A percentile compares a stretch with the other conserved stretches of the same genome.
These are phyloP conservation scores for Herpotrichia juniperi DNA, from an alignment of 2,329 filamentous ascomycete genomes.

Conservation along the genomic window DNA sequence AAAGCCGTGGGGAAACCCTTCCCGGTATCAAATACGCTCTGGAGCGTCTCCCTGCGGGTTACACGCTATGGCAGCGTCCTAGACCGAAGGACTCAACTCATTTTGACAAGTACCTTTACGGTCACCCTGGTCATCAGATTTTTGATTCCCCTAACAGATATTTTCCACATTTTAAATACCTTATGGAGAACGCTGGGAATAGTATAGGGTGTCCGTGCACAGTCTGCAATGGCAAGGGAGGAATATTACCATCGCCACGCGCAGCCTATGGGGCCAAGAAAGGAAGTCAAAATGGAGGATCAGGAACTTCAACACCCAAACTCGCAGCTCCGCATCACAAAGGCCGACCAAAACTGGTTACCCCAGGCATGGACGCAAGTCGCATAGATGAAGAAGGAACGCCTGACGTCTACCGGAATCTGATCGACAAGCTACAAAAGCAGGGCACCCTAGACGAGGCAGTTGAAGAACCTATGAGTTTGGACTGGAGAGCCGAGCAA, in stretches of 20 bases:
- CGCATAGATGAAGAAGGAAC: conserved; percentile 59
- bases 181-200: conserved; percentile 57
- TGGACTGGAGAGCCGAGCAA: conserved; percentile 63
- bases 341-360: conserved; percentile 25
- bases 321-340: conserved; percentile 3
- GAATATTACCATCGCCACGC: conserved; percentile 18
- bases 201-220: conserved; percentile 57
- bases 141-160: conserved; percentile 63
- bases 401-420: conserved; percentile 58
- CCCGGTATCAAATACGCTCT: conserved; percentile 55
- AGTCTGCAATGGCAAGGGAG: conserved; percentile 47
- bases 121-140: conserved; percentile 57
- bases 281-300: neutral
- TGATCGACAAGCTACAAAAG: conserved; percentile 56
- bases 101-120: conserved; percentile 62
- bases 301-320: conserved; percentile 11
- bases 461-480: conserved; percentile 57
- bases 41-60: conserved; percentile 61
- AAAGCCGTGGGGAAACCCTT: conserved; percentile 45
- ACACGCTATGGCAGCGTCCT: conserved; percentile 57
- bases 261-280: neutral
- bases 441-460: conserved; percentile 49
- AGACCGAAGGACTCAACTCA: conserved; percentile 49
- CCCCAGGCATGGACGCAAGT: conserved; percentile 25
- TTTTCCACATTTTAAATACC: conserved; percentile 62